Evolutionary conservation across 306 rosid species (phyloP).

Genomic region (Boehmeria nivea): DNA sequence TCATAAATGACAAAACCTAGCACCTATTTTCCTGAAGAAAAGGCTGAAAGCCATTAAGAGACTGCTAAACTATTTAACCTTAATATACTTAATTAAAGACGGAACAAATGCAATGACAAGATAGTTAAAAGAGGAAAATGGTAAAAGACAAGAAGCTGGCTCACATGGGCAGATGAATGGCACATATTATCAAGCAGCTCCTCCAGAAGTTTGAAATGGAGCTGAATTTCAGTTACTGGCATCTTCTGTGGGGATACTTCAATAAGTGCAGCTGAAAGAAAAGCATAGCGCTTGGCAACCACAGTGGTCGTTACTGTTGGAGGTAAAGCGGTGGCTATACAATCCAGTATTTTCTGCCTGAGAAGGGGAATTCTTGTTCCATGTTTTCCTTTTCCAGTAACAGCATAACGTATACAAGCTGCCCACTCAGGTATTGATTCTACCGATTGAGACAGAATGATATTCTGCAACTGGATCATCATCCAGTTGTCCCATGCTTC

Average conservation of each 20-base stretch:
- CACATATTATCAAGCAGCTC: conserved; percentile 89
- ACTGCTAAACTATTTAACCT: too few relatives aligned
- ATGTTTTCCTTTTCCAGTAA: conserved; percentile 91
- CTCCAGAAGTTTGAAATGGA: conserved; percentile 69
- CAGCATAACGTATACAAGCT: conserved; percentile 88
- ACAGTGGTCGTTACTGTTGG: conserved; percentile 81
- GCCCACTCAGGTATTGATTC: conserved; percentile 99
- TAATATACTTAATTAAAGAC: too few relatives aligned
- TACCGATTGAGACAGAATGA: conserved; percentile 78
- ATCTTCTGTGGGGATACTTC: conserved; percentile 87
- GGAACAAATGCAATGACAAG: background rate
- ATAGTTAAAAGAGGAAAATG: conserved; percentile 5
- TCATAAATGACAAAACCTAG: too few relatives aligned
- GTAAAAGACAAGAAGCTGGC: conserved; percentile 29
- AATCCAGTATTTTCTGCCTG: conserved; percentile 83
- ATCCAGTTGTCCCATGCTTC: conserved; percentile 91
- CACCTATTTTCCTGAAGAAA: too few relatives aligned
- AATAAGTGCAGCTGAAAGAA: conserved; percentile 88
- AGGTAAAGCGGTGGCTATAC: conserved; percentile 73
- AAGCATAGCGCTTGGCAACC: conserved; percentile 84
- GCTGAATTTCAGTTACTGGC: conserved; percentile 68
- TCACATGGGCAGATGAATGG: conserved; percentile 97
- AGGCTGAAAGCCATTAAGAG: too few relatives aligned
- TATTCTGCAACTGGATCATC: conserved; percentile 74
- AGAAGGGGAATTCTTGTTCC: conserved; percentile 86